Evolutionary conservation across 2,329 filamentous ascomycete genomes (phyloP), one percentile per base, ranked within the genome.

Genomic region (Reticulascus tulasneorum): DNA sequence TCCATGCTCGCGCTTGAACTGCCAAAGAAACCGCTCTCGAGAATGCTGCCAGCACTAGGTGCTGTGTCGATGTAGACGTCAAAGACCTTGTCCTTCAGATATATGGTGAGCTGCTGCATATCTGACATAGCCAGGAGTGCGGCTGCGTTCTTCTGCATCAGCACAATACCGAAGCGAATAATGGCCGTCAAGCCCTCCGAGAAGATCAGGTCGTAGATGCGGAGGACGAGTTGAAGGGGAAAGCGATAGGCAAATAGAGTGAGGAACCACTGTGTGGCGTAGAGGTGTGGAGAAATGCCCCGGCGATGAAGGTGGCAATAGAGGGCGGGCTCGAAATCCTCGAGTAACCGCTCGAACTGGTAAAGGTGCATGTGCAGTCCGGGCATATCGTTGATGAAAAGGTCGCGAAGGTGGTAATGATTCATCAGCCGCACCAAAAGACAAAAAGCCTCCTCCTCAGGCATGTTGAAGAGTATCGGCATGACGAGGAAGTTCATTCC

Each of bases 401-500:
- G 77, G 47, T 96, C 89, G 28, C 93, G 84, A 21, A 98, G 70
- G 40, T 88, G 82, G 60, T 97, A 98, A 47, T 96, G 87, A 64
- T 94, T 94, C 93, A 98, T 98, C 35, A 98, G 65, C 46, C 88
- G 83, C 13, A 96, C 89, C 18, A 98, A 77, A 13, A 98, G 69
- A 51, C 88, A 93, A 55, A 98, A 98, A 0, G 93, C 91, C 63
- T 98, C 93, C 55, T 94, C 89, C 63, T 97, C 91, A 3, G 90
- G 86, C 90, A 97, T 95, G 58, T 96, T 97, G 66, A 98, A 96
- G 2, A 98, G 70, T 13, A 98, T 62, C 17, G 94, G 93, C 89
- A 97, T 97, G 31, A 89, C 86, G 41, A 98, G 79, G 54, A 98
- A 98, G 57, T 97, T 98, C 86, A 98, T 96, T 55, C 93, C 93